Evolutionary conservation across 805 yeast species (phyloP), one percentile per base, ranked within the genome.

Genomic region (Saccharomycopsis sp.): DNA sequence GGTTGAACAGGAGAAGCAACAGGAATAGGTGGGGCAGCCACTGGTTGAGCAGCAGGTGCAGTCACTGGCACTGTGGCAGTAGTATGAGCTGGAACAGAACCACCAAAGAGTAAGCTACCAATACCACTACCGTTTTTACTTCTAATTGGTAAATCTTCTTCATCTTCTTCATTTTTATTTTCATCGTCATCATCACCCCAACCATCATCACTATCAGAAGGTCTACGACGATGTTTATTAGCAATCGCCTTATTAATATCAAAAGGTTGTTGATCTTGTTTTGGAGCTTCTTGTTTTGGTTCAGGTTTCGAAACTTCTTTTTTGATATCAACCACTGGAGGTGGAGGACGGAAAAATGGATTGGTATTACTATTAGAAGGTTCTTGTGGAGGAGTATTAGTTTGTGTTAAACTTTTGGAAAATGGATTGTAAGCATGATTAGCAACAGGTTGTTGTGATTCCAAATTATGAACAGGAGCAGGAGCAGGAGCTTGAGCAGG

Each of bases 61-160:
- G 6, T 25, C 26, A 28, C 31, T 25, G 21, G 31, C 13, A 20
- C 38, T 21, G 43, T 21, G 9, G 23, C 29, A 18, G 27, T 34
- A 4, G 35, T 21, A 13, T 28, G 34, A 31, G 25, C 18, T 10
- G 40, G 31, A 21, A 27, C 30, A 19, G 40, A 18, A 8, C 47
- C 47, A 10, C 44, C 42, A 26, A 46, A 46, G 13, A 46, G 28
- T 13, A 46, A 31, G 21, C 34, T 44, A 5, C 46, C 49, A 10
- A 46, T 25, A 18, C 41, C 42, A 18, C 34, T 30, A 20, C 34
- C 31, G n/a, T 37, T 30, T 25, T 31, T 27, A 13, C 37, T 35
- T 41, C 49, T 32, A 20, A 45, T 36, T 13, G 49, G 49, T 15
- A 44, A 30, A 32, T 44, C 49, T n/a, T 45, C 46, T 12, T 42